These are phyloP conservation scores for Uncinocarpus reesii DNA, from an alignment of 2,329 filamentous ascomycete species.

Conservation along the genomic window DNA sequence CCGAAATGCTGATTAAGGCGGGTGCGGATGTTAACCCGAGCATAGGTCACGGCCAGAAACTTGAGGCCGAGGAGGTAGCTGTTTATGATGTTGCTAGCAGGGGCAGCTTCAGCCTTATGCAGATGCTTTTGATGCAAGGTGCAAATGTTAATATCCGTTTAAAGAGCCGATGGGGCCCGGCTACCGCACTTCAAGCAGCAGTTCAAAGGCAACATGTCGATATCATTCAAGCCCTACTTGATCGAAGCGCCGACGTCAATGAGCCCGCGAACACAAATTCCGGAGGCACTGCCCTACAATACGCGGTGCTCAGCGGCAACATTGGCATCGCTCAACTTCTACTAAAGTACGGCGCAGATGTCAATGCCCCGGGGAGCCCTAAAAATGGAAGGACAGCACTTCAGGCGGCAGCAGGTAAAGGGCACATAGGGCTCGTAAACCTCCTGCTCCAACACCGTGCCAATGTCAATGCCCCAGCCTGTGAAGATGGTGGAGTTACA, in stretches of 20 bases:
- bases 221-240: not conserved
- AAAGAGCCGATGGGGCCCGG: too few relatives aligned
- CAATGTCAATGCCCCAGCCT: conserved; percentile 7
- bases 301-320: not conserved
- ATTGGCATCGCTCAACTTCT: not conserved
- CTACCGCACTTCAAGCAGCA: not conserved
- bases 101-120: conserved; percentile 14
- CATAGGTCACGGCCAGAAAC: not conserved
- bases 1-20: conserved; percentile 9
- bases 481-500: not conserved
- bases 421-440: not conserved
- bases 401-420: not conserved
- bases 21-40: conserved; percentile 14
- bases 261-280: not conserved
- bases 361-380: not conserved
- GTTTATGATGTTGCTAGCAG: conserved; percentile 15
- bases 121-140: conserved; percentile 15
- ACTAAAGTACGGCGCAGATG: not conserved
- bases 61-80: too few relatives aligned
- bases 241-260: not conserved
- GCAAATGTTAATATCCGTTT: conserved; percentile 15
- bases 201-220: not conserved
- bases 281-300: not conserved
- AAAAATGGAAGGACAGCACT: not conserved
- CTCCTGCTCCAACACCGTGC: conserved; percentile 3